phyloP scores from a whole-genome alignment of 1,139 yeast genomes.

The Candida sp. region DNA sequence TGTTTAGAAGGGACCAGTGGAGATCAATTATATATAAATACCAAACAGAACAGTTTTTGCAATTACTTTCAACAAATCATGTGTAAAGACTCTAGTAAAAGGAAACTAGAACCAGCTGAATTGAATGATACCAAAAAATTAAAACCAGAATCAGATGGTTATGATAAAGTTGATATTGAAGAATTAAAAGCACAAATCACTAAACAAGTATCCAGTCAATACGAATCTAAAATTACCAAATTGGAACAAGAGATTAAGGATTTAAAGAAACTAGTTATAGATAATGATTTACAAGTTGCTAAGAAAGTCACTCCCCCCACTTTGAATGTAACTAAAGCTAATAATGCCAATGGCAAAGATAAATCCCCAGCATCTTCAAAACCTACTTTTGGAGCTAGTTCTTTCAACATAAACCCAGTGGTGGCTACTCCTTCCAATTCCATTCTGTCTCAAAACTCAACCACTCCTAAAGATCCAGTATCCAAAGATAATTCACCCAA shows the following conservation, averaged over 20 bases:
- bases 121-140: constrained; percentile 8
- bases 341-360: not conserved
- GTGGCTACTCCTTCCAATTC: constrained; percentile 20
- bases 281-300: not conserved
- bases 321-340: too few species aligned
- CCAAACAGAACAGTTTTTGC: too few species aligned
- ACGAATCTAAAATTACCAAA: constrained; percentile 16
- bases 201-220: constrained; percentile 14
- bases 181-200: constrained; percentile 15
- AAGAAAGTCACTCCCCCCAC: not conserved
- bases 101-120: constrained; percentile 16
- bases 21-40: too few species aligned
- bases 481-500: constrained; percentile 10
- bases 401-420: constrained; percentile 18
- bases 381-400: constrained; percentile 31
- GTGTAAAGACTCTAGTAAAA: constrained; percentile 17
- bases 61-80: constrained; percentile 5
- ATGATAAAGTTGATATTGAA: constrained; percentile 5
- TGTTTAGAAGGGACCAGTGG: too few species aligned
- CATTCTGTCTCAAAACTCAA: constrained; percentile 12
- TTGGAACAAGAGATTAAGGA: constrained; percentile 19
- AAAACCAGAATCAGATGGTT: constrained; percentile 7
- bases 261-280: constrained; percentile 9
- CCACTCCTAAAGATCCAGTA: constrained; percentile 10
- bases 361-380: not conserved